Conservation (phyloP, 1,139 yeast species). For the Petasospora fabianii region DNA sequence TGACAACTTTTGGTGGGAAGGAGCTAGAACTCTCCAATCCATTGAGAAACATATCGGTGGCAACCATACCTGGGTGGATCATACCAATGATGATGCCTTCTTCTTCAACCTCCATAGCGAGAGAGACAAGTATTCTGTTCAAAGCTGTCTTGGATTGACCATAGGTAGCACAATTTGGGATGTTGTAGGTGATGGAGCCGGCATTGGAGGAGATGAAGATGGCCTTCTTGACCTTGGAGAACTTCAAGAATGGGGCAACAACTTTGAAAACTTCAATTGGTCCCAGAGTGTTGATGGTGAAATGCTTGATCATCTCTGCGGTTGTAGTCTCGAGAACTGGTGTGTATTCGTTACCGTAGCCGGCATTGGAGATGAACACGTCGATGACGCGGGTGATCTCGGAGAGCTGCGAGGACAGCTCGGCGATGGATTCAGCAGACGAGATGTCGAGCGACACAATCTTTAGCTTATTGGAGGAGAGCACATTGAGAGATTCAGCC, state of each 20-base stretch:
- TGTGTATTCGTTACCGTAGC: conserved; percentile 20
- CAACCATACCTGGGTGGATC: conserved; percentile 31
- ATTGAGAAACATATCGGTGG: no score
- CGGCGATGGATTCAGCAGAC: conserved; percentile 16
- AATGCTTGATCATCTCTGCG: neutral
- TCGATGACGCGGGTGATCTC: conserved; percentile 33
- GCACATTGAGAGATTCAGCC: conserved; percentile 6
- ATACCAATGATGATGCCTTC: conserved; percentile 28
- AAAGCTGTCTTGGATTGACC: conserved; percentile 36
- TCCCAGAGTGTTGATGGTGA: conserved; percentile 26
- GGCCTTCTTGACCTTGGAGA: conserved; percentile 17
- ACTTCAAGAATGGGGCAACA: conserved; percentile 23
- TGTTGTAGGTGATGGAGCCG: conserved; percentile 24
- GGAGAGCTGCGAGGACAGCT: conserved; percentile 12
- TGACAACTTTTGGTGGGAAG: no score
- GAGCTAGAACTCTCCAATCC: no score
- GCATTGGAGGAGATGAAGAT: conserved; percentile 26
- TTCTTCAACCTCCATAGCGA: conserved; percentile 24
- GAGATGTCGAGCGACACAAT: conserved; percentile 21
- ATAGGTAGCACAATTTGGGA: conserved; percentile 26
- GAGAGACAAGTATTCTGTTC: conserved; percentile 26
- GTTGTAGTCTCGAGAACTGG: conserved; percentile 4
- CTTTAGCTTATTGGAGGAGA: conserved; percentile 2
- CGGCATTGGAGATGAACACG: conserved; percentile 50
- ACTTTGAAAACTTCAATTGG: conserved; percentile 19